Base-by-base conservation (phyloP, 192 early-diverging fungal species). In the Ambispora gerdemannii region DNA sequence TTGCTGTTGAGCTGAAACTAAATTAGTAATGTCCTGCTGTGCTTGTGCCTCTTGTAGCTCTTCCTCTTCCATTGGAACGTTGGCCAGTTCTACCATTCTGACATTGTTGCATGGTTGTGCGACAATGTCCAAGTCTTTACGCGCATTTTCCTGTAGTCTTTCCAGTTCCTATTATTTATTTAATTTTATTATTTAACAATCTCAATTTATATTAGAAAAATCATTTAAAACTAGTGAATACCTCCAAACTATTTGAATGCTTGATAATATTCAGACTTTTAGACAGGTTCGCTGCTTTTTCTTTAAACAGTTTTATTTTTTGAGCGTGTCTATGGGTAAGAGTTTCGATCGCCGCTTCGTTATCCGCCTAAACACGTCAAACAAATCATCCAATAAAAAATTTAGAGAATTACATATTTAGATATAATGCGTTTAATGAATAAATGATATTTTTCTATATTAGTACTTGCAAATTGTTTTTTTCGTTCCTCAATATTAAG, bases 261-360 rank as follows among this genome's bases (percentile, higher is more conserved):
- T 84, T 82, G 30, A 84, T 34, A 24, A 77, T 67, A 13, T 72
- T 68, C 56, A 84, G 52, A 4, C 58, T 52, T 20, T 67, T 72
- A 74, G 77, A 82, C 11, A 78, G 77, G 2, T 63, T 47, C 2
- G 74, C 59, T 24, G 74, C 63, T 32, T 77, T 71, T 10, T 71
- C 72, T 43, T 76, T 74, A 32, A 83, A 74, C 36, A 30, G 31
- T 19, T 76, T 75, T 4, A 85, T 70, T 50, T 76, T 78, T 60
- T 80, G 79, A 1, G 74, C 65, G 33, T 84, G 81, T n/a, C 72
- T 61, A 25, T 31, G 22, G 52, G 68, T 76, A 32, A 75, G 32
- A 28, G 59, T 49, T 22, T 76, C 62, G n/a, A 79, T 65, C 32
- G 71, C 77, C 34, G 71, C 63, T 2, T 79, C 55, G 28, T 73